Conservation (phyloP, 495 filamentous ascomycete genomes). For the Cercophora newfieldiana region DNA sequence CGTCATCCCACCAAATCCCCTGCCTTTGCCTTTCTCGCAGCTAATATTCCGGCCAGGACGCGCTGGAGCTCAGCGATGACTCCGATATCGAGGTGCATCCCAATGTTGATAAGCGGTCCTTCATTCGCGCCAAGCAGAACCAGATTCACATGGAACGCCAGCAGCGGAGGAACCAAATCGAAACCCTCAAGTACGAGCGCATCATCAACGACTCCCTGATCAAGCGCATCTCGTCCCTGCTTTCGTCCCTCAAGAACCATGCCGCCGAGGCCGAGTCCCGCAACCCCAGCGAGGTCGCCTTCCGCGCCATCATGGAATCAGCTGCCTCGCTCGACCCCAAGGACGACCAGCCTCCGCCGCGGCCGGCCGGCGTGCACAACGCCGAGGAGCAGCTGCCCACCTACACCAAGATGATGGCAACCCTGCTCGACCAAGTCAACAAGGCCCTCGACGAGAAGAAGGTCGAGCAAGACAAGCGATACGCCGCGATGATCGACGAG, state of each 20-base stretch:
- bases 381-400: conserved; percentile 71
- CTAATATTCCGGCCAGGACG: conserved; percentile 55
- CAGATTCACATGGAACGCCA: conserved; percentile 90
- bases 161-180: conserved; percentile 82
- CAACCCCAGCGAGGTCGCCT: conserved; percentile 78
- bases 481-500: conserved; percentile 71
- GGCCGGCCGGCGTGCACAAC: conserved; percentile 71
- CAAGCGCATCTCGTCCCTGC: conserved; percentile 74
- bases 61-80: conserved; percentile 93
- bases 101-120: conserved; percentile 97
- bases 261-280: conserved; percentile 60
- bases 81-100: conserved; percentile 98
- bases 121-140: conserved; percentile 96
- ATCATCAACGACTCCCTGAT: conserved; percentile 90
- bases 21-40: background rate
- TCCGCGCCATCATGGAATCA: conserved; percentile 81
- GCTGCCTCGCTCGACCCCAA: conserved; percentile 57
- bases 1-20: background rate
- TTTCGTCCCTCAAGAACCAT: conserved; percentile 67
- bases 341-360: conserved; percentile 74
- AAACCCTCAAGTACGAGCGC: conserved; percentile 88
- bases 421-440: conserved; percentile 90
- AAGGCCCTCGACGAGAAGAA: conserved; percentile 74
- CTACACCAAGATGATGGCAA: conserved; percentile 95
- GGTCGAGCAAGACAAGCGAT: conserved; percentile 55